These are phyloP conservation scores for Paecilomyces dactylethromorphus DNA, from an alignment of 2,329 filamentous ascomycete species.

Conservation along the genomic window DNA sequence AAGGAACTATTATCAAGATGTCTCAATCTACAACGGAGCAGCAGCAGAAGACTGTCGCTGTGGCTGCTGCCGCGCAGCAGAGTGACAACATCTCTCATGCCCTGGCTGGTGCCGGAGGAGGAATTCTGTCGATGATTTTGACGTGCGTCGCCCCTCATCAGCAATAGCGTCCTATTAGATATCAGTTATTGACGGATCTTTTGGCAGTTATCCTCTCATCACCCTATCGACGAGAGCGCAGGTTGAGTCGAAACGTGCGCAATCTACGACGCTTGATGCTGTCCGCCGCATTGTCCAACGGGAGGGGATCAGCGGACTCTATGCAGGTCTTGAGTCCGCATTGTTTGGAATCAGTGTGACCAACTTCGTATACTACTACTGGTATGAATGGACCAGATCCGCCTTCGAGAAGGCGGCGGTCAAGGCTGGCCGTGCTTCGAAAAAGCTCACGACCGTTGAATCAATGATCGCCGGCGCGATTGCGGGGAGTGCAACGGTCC, in stretches of 20 bases:
- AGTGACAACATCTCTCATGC: slow-evolving; percentile 97
- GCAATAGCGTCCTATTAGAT: background rate
- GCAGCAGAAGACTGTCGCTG: slow-evolving; percentile 33
- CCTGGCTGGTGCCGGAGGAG: slow-evolving; percentile 84
- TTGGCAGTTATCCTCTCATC: slow-evolving; percentile 78
- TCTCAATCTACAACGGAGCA: slow-evolving; percentile 32
- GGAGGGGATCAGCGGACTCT: slow-evolving; percentile 83
- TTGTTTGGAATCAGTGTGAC: slow-evolving; percentile 97
- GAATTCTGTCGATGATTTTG: slow-evolving; percentile 89
- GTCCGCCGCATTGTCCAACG: slow-evolving; percentile 81
- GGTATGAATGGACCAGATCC: slow-evolving; percentile 93
- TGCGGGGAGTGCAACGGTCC: slow-evolving; percentile 86
- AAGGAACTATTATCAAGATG: slow-evolving; percentile 21
- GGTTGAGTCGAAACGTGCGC: slow-evolving; percentile 90
- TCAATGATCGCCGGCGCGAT: slow-evolving; percentile 93
- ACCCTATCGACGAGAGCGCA: slow-evolving; percentile 96
- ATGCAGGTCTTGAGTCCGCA: slow-evolving; percentile 87
- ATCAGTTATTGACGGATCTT: slow-evolving; percentile 2
- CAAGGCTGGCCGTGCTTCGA: slow-evolving; percentile 64
- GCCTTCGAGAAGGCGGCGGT: slow-evolving; percentile 72
- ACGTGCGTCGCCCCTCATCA: slow-evolving; percentile 53
- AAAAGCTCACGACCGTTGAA: slow-evolving; percentile 84
- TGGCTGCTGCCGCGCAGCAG: slow-evolving; percentile 65
- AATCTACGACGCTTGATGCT: slow-evolving; percentile 76
- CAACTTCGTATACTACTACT: slow-evolving; percentile 99